phyloP scores from a whole-genome alignment of 768 basidiomycete genomes.

The Ramaria rubella region DNA sequence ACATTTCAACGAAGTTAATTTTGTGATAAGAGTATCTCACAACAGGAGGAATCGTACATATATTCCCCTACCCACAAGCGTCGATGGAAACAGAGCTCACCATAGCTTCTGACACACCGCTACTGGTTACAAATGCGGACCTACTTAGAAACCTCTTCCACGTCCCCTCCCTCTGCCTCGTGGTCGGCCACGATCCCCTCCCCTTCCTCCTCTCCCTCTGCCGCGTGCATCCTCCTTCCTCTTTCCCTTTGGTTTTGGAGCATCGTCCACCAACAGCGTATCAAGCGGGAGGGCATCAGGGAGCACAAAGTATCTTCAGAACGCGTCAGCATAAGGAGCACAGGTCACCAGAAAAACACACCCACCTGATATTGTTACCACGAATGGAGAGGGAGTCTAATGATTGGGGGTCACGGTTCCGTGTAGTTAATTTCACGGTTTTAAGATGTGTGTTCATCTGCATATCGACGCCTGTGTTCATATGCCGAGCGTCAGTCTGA shows the following conservation, averaged over 20 bases:
- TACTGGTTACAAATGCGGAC: not conserved
- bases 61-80: not conserved
- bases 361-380: conserved; percentile 81
- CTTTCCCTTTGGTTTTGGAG: conserved; percentile 89
- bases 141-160: conserved; percentile 31
- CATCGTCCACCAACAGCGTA: conserved; percentile 94
- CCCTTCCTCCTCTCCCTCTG: conserved; percentile 45
- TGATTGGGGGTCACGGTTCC: conserved; percentile 79
- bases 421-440: conserved; percentile 92
- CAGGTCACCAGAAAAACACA: not conserved
- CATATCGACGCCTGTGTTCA: conserved; percentile 88
- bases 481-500: not conserved
- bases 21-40: not conserved
- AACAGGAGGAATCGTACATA: conserved; percentile 3
- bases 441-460: conserved; percentile 99
- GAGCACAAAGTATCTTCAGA: conserved; percentile 71
- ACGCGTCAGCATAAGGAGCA: not conserved
- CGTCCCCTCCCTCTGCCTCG: conserved; percentile 50
- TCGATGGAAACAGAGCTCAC: not conserved
- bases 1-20: not conserved
- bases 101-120: not conserved
- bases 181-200: conserved; percentile 42
- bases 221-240: conserved; percentile 83
- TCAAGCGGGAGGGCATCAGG: conserved; percentile 96
- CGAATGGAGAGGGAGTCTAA: conserved; percentile 91